Conservation (phyloP, 1,284 basidiomycete genomes). For the Clitocybe nebularis region DNA sequence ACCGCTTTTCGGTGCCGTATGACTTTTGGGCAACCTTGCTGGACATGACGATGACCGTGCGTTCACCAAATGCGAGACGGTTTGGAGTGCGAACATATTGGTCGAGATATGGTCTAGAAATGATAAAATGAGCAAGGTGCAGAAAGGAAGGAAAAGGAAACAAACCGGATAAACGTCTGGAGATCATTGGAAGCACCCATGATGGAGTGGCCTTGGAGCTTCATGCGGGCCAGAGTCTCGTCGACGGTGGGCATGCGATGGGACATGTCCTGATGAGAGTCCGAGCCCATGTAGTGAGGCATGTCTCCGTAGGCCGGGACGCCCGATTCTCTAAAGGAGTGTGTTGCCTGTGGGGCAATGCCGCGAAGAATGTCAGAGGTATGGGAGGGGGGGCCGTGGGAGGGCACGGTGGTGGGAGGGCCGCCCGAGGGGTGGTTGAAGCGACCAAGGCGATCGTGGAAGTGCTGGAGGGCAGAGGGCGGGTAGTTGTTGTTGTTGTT, state of each 20-base stretch:
- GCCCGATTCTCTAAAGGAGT: too few relatives aligned
- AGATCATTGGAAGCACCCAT: conserved; percentile 66
- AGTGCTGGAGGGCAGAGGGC: conserved; percentile 47
- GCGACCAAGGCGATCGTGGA: conserved; percentile 54
- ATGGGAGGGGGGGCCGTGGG: conserved; percentile 42
- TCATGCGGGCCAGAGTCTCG: conserved; percentile 60
- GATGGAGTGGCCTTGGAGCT: conserved; percentile 51
- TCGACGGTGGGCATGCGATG: conserved; percentile 59
- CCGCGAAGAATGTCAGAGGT: conserved; percentile 54
- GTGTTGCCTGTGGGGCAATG: conserved; percentile 66
- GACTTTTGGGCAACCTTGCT: conserved; percentile 96
- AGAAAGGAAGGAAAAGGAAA: conserved; percentile 19
- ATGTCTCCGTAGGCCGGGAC: conserved; percentile 54
- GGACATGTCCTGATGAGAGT: conserved; percentile 49
- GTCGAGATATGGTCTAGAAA: conserved; percentile 68
- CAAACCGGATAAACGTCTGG: conserved; percentile 74
- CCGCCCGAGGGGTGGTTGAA: conserved; percentile 43
- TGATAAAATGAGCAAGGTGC: conserved; percentile 19
- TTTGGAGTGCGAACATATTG: conserved; percentile 85
- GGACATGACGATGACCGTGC: conserved; percentile 93
- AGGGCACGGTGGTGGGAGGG: conserved; percentile 33
- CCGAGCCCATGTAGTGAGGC: conserved; percentile 47
- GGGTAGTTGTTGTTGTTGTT: conserved; percentile 43
- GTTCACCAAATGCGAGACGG: conserved; percentile 86
- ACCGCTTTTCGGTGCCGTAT: conserved; percentile 94